A percentile compares a stretch with the other conserved stretches of the same genome.
phyloP scores from a whole-genome alignment of 257 asterid species.

The Fraxinus cuspidata region DNA sequence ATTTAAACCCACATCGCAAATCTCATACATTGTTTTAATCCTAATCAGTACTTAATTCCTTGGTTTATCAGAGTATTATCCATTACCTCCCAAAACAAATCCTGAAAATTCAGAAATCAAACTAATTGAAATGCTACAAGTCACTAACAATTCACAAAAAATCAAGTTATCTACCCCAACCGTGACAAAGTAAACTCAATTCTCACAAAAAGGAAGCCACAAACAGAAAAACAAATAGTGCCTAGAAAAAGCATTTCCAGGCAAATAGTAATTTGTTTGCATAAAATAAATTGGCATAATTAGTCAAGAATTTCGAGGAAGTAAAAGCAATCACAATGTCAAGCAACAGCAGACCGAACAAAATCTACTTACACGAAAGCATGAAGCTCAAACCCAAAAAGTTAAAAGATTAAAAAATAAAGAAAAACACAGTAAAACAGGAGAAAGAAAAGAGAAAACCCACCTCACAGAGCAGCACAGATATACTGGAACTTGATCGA shows the following conservation, averaged over 20 bases:
- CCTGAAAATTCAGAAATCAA: not conserved
- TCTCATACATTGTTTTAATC: not conserved
- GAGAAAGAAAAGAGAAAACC: constrained; percentile 11
- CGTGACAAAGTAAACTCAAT: not conserved
- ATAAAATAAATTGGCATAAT: not conserved
- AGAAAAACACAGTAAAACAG: constrained; percentile 3
- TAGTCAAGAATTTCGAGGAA: not conserved
- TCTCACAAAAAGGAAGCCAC: too few relatives aligned
- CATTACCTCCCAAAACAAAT: not conserved
- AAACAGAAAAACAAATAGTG: too few relatives aligned
- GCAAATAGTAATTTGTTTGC: not conserved
- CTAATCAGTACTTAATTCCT: not conserved
- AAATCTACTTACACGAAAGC: not conserved
- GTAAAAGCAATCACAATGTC: constrained; percentile 20
- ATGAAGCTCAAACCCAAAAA: not conserved
- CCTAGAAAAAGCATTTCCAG: not conserved
- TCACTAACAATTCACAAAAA: too few relatives aligned
- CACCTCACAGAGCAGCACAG: constrained; percentile 27
- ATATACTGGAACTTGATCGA: constrained; percentile 12
- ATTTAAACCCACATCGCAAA: not conserved
- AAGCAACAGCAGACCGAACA: not conserved
- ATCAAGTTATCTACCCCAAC: too few relatives aligned
- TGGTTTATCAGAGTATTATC: not conserved
- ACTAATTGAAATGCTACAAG: not conserved
- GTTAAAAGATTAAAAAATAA: not conserved